These are phyloP conservation scores for Nepenthes alata DNA, from an alignment of 179 eudicot species.

Conservation along the genomic window DNA sequence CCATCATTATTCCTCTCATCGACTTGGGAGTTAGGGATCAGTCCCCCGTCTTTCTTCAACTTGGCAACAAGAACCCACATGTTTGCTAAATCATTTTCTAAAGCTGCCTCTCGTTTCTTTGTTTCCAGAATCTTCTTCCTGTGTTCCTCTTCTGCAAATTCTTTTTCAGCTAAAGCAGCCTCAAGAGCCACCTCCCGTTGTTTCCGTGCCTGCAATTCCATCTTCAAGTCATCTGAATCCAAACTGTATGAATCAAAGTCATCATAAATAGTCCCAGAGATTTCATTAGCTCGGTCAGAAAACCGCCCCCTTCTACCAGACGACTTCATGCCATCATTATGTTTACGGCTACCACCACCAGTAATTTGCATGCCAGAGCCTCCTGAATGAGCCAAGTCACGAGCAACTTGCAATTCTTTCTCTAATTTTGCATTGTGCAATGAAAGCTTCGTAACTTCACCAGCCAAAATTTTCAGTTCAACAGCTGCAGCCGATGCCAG, in stretches of 20 bases:
- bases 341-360: conserved; percentile 43
- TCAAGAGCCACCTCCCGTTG: conserved; percentile 78
- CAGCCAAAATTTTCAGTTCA: conserved; percentile 86
- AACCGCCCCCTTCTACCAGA: conserved; percentile 39
- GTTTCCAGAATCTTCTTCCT: conserved; percentile 72
- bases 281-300: conserved; percentile 42
- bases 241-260: conserved; percentile 63
- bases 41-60: conserved; percentile 65
- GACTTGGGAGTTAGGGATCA: conserved; percentile 21
- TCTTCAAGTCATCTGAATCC: conserved; percentile 62
- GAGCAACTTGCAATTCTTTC: conserved; percentile 67
- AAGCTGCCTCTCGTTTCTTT: conserved; percentile 62
- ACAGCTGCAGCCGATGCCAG: conserved; percentile 98
- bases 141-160: conserved; percentile 59
- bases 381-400: conserved; percentile 42
- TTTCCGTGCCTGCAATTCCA: conserved; percentile 76
- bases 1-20: conserved; percentile 19
- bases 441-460: conserved; percentile 83
- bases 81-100: conserved; percentile 93
- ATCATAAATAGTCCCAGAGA: conserved; percentile 36
- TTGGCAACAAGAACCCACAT: conserved; percentile 99
- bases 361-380: conserved; percentile 15
- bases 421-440: conserved; percentile 75
- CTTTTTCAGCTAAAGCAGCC: conserved; percentile 90
- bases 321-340: conserved; percentile 34